Evolutionary conservation across 257 asterid species (phyloP).

Genomic region (Solanum paucissectum): DNA sequence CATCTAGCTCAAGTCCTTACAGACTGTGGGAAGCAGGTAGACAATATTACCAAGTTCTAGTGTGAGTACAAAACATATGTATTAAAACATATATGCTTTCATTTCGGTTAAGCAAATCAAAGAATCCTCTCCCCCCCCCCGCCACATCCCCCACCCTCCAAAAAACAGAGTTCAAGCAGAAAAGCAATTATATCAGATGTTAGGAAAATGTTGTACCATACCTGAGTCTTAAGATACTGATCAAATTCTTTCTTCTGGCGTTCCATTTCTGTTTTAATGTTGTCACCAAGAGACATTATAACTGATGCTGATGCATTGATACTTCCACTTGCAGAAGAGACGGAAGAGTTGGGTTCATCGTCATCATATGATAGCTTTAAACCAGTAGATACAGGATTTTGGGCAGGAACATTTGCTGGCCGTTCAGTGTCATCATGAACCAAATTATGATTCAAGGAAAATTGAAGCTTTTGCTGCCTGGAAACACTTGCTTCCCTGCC

Average conservation of each 20-base stretch:
- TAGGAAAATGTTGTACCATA: constrained; percentile 4
- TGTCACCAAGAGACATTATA: constrained; percentile 34
- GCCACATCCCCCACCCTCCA: not conserved
- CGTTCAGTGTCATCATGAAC: constrained; percentile 40
- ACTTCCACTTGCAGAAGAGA: constrained; percentile 59
- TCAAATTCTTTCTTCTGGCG: constrained; percentile 58
- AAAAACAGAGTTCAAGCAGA: not conserved
- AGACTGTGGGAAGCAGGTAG: not conserved
- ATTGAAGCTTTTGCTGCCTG: constrained; percentile 39
- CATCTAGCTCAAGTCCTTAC: not conserved
- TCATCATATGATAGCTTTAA: constrained; percentile 76
- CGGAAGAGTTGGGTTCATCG: constrained; percentile 71
- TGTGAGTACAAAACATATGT: not conserved
- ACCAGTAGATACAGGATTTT: constrained; percentile 75
- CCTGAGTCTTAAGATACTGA: constrained; percentile 63
- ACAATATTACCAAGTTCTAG: not conserved
- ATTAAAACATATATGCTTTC: not conserved
- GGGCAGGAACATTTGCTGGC: constrained; percentile 27
- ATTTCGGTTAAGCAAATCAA: not conserved
- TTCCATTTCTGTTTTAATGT: constrained; percentile 48
- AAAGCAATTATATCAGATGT: not conserved
- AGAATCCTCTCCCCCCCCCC: not conserved
- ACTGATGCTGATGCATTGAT: constrained; percentile 40
- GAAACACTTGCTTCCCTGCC: constrained; percentile 32
- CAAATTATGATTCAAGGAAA: constrained; percentile 35